Base-by-base conservation (phyloP, 2,329 filamentous ascomycete species). In the Orbilia blumenaviensis region DNA sequence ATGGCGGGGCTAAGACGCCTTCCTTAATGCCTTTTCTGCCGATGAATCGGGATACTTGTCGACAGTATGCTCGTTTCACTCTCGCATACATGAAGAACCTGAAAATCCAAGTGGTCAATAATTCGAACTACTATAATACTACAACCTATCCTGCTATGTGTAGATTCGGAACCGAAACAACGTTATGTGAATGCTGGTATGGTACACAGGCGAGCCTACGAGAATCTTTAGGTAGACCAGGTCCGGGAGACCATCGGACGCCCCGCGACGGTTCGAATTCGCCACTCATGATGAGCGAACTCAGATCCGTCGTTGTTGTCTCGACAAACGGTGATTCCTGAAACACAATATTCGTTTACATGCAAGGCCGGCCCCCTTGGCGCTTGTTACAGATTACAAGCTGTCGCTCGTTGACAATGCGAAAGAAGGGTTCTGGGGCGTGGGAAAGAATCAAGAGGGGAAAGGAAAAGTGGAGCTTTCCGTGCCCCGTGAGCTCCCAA, bases 321-420 rank as follows among this genome's bases (percentile, higher is more conserved):
- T 23, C 23, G 38, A 44, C 50, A 9, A 36, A 66, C 25, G 16
- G 9, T 50, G 34, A 63, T 54, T 72, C n/a, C 61, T 74, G 68
- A 74, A 74, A 74, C 68, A 21, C 32, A 21, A 36, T 44, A 42
- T 29, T 56, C 63, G 63, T 42, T 56, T 66, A 44, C 36, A 44
- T 69, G 54, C 34, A 48, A 61, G 42, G 66, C 38, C 16, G 27
- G 27, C 52, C 50, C 41, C 41, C 58, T 63, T 38, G 66, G 72
- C 72, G 72, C 64, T 76, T 76, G 72, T 76, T 76, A 69, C 72
- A 76, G 67, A 66, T 76, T 76, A 60, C 72, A 76, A 44, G 66
- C 58, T 46, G 66, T 68, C 71, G 62, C 62, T 56, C 62, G 44
- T 63, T 52, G 63, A 68, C 46, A 62, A 63, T 69, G 72, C 64